Evolutionary conservation across 371 early-diverging fungal species (phyloP).

Genomic region (Dichotomocladium elegans): DNA sequence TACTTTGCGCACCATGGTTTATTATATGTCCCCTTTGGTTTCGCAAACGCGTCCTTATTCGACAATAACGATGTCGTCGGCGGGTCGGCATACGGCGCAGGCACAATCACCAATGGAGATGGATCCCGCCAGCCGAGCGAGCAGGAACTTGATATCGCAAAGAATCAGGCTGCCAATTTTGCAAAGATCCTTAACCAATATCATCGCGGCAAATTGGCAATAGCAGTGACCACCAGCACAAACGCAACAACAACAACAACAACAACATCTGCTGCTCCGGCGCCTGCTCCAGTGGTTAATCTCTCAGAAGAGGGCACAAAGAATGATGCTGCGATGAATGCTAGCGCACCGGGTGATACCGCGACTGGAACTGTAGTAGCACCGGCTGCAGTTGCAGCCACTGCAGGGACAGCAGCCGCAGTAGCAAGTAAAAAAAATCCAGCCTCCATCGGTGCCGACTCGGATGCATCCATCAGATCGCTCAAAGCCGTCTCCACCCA

Average conservation of each 20-base stretch:
- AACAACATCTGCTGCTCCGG: background rate
- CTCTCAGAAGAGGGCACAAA: background rate
- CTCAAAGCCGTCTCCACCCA: slow-evolving; percentile 11
- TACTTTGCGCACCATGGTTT: slow-evolving; percentile 81
- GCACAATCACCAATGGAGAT: slow-evolving; percentile 67
- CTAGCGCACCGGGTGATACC: background rate
- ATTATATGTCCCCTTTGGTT: slow-evolving; percentile 75
- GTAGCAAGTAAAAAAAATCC: background rate
- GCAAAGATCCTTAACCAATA: slow-evolving; percentile 46
- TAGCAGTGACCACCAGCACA: too few relatives aligned
- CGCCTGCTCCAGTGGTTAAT: background rate
- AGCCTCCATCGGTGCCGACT: slow-evolving; percentile 1
- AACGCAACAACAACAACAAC: too few relatives aligned
- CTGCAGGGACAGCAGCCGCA: background rate
- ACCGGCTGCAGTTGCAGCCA: background rate
- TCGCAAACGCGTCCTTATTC: slow-evolving; percentile 34
- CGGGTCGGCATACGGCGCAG: slow-evolving; percentile 77
- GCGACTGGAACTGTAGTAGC: background rate
- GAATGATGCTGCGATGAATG: background rate
- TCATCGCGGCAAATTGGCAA: slow-evolving; percentile 1
- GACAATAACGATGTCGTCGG: slow-evolving; percentile 47
- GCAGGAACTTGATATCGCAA: slow-evolving; percentile 66
- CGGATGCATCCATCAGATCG: slow-evolving; percentile 5
- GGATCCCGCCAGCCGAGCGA: slow-evolving; percentile 62
- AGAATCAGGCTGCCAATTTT: slow-evolving; percentile 63